Evolutionary conservation across 495 filamentous ascomycete species (phyloP), one percentile per base, ranked within the genome.

Genomic region (Aspergillus mulundensis): DNA sequence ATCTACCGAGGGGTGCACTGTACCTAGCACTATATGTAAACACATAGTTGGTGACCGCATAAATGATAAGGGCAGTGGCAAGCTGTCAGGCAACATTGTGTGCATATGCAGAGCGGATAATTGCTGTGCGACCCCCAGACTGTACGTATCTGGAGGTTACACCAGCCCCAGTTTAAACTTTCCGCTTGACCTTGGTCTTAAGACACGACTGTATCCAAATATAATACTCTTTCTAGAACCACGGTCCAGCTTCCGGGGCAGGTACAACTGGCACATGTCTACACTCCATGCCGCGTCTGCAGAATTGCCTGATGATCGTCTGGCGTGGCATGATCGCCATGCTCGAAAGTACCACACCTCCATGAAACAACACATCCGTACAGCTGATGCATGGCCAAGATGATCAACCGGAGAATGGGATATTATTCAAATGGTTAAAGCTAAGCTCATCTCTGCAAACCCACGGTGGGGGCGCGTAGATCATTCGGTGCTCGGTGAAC

Each of bases 261-360:
- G 12, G 32, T 14, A 36, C 32, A 15, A 14, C 32, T 36, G 32
- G 12, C 32, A 36, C 32, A 36, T 36, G 32, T 14, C 32, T 36
- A 10, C 32, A 2, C 32, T 36, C 28, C 10, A 10, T 16, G 23
- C 21, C 18, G 21, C 21, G 18, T 24, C 18, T 44, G 18, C 41
- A 44, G 41, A 20, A 23, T 50, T 40, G 48, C 48, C 32, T 50
- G 48, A 50, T 40, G 32, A 50, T 50, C 19, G 32, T 23, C 48
- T 50, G n/a, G 28, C 4, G 19, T 24, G 30, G 19, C 48, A 50
- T 50, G 32, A 28, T 28, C 41, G 32, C 32, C 5, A 14, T 36
- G 32, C 5, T 15, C 8, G 32, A 36, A 36, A 36, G 7, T 36
- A 36, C 12, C 14, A 42, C 1, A n/a, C 19, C 19, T 44, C 42